phyloP scores from a whole-genome alignment of 2,329 filamentous ascomycete genomes.

The Scleromitrula shiraiana region DNA sequence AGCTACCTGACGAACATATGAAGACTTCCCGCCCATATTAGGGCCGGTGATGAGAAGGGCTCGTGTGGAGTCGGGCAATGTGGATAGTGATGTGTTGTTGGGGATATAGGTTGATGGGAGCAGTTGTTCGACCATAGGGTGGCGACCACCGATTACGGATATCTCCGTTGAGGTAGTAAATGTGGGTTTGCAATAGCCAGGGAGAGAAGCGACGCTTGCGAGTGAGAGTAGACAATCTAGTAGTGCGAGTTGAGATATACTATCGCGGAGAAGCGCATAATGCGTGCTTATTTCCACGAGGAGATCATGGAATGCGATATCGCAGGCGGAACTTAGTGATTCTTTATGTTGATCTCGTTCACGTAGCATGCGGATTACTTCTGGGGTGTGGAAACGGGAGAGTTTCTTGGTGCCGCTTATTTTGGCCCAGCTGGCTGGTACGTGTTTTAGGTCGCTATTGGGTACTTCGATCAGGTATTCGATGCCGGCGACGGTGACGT shows the following conservation, averaged over 20 bases:
- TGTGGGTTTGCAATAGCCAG: slow-evolving; percentile 76
- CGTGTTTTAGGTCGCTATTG: slow-evolving; percentile 72
- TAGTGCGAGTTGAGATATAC: slow-evolving; percentile 74
- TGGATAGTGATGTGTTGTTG: slow-evolving; percentile 70
- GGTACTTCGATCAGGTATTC: slow-evolving; percentile 92
- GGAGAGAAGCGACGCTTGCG: slow-evolving; percentile 72
- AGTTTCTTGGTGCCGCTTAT: slow-evolving; percentile 90
- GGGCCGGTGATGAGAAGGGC: slow-evolving; percentile 75
- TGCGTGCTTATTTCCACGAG: slow-evolving; percentile 68
- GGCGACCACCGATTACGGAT: slow-evolving; percentile 65
- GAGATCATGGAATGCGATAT: slow-evolving; percentile 67
- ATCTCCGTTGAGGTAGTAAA: slow-evolving; percentile 59
- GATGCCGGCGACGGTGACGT: slow-evolving; percentile 79
- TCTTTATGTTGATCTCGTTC: slow-evolving; percentile 95
- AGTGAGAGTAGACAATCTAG: slow-evolving; percentile 88
- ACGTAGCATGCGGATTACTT: slow-evolving; percentile 72
- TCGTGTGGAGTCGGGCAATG: slow-evolving; percentile 51
- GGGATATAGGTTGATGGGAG: slow-evolving; percentile 84
- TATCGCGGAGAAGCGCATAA: slow-evolving; percentile 85
- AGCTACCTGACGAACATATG: slow-evolving; percentile 86
- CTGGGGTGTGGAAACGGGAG: slow-evolving; percentile 88
- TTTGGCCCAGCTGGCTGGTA: slow-evolving; percentile 92
- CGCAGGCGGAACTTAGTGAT: slow-evolving; percentile 83
- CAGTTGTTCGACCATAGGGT: slow-evolving; percentile 92
- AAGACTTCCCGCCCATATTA: slow-evolving; percentile 99